Evolutionary conservation across 306 rosid genomes (phyloP).

Genomic region (Astragalus glycyphyllos): DNA sequence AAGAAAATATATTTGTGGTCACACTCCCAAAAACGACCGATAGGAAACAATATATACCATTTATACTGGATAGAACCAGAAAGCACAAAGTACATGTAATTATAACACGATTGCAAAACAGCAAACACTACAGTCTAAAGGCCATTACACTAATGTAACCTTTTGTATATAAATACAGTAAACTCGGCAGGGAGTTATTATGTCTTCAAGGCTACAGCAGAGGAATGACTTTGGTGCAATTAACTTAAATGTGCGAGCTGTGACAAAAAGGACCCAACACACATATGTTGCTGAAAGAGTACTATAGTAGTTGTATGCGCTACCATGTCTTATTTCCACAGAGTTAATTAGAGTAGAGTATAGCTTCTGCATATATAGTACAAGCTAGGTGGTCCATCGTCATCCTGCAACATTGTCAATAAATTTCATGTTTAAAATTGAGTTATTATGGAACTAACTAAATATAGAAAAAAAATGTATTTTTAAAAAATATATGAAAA

Average conservation of each 20-base stretch:
- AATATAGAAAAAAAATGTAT: too few relatives aligned
- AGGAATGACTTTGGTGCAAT: constrained; percentile 30
- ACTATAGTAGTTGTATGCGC: constrained; percentile 24
- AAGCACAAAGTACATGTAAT: constrained; percentile 26
- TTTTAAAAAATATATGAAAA: background rate
- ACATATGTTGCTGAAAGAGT: constrained; percentile 30
- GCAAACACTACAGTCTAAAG: constrained; percentile 25
- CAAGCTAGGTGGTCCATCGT: background rate
- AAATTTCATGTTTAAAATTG: constrained; percentile 8
- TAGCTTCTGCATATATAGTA: background rate
- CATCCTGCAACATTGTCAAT: constrained; percentile 40
- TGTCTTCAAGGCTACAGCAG: constrained; percentile 24
- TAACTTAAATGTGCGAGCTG: constrained; percentile 39
- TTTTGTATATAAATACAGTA: constrained; percentile 17
- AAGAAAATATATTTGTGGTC: too few relatives aligned
- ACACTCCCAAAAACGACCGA: too few relatives aligned
- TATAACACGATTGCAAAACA: constrained; percentile 8
- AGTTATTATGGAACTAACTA: too few relatives aligned
- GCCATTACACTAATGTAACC: constrained; percentile 24
- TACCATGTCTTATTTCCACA: constrained; percentile 42
- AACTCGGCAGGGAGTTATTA: constrained; percentile 8
- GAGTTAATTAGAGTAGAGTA: constrained; percentile 21
- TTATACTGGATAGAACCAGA: background rate
- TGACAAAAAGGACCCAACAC: constrained; percentile 48
- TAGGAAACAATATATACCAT: too few relatives aligned